phyloP scores from a whole-genome alignment of 768 basidiomycete species.

The Phlebiopsis gigantea region DNA sequence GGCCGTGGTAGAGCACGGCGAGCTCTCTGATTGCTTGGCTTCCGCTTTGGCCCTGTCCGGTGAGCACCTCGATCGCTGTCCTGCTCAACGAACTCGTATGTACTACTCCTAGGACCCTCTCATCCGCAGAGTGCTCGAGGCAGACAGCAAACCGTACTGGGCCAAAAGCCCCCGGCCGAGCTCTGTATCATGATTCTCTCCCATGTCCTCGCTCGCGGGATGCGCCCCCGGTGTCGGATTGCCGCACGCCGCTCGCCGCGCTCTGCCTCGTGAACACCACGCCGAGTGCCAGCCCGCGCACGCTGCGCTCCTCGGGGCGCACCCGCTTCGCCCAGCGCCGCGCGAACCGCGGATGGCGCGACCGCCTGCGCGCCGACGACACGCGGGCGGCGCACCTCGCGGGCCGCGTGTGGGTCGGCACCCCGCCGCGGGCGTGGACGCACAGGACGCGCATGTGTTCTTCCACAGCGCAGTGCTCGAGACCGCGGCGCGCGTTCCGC shows the following conservation, averaged over 20 bases:
- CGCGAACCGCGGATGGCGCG: neutral
- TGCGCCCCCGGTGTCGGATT: neutral
- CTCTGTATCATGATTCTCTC: neutral
- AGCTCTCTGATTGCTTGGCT: too few species aligned
- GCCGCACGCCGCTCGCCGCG: neutral
- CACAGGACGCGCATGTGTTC: too few species aligned
- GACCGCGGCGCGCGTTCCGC: neutral
- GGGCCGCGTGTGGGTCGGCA: too few species aligned
- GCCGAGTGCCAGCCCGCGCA: neutral
- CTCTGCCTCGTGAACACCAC: neutral
- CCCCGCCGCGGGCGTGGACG: too few species aligned
- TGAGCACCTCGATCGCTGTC: too few species aligned
- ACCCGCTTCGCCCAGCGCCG: neutral
- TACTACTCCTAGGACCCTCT: too few species aligned
- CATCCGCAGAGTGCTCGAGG: neutral
- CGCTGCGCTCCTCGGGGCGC: neutral
- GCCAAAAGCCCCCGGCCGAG: neutral
- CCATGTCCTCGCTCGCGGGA: neutral
- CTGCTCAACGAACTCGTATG: too few species aligned
- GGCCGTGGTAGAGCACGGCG: too few species aligned
- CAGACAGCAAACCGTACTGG: neutral
- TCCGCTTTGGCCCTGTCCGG: too few species aligned
- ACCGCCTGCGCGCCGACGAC: neutral
- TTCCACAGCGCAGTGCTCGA: neutral
- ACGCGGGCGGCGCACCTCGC: too few species aligned